Percentiles rank a stretch among this genome's conserved stretches.
Conservation (phyloP, 2,329 filamentous ascomycete species). For the Teratosphaeriaceae sp. region DNA sequence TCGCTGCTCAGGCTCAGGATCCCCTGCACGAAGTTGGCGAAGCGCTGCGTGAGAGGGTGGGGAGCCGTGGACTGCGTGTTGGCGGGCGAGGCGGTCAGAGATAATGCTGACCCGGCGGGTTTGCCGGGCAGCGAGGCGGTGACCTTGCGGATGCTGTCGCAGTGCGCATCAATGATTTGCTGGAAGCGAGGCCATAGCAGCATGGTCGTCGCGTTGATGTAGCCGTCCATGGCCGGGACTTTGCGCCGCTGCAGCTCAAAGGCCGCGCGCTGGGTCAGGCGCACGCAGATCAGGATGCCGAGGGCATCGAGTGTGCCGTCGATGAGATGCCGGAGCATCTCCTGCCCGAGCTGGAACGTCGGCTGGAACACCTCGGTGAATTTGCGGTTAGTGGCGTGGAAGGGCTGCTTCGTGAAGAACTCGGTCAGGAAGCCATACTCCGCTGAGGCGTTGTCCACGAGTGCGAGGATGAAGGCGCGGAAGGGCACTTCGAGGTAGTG, state of each 20-base stretch:
- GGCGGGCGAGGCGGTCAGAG: conserved; percentile 48
- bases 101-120: conserved; percentile 47
- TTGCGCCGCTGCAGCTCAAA: conserved; percentile 91
- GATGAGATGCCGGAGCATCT: conserved; percentile 68
- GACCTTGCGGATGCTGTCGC: conserved; percentile 69
- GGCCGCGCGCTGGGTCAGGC: conserved; percentile 86
- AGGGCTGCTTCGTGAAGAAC: conserved; percentile 78
- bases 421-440: conserved; percentile 91
- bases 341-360: conserved; percentile 76
- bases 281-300: conserved; percentile 82
- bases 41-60: conserved; percentile 88
- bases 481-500: conserved; percentile 91
- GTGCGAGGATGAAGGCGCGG: conserved; percentile 86
- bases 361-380: conserved; percentile 87
- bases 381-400: conserved; percentile 70
- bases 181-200: conserved; percentile 94
- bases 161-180: conserved; percentile 86
- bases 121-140: conserved; percentile 43
- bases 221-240: conserved; percentile 79
- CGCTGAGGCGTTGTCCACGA: conserved; percentile 88
- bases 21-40: conserved; percentile 84
- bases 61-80: conserved; percentile 69
- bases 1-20: conserved; percentile 80
- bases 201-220: conserved; percentile 94
- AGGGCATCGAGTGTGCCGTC: conserved; percentile 75